Conservation (phyloP, 495 filamentous ascomycete genomes). For the Tuber indicum region DNA sequence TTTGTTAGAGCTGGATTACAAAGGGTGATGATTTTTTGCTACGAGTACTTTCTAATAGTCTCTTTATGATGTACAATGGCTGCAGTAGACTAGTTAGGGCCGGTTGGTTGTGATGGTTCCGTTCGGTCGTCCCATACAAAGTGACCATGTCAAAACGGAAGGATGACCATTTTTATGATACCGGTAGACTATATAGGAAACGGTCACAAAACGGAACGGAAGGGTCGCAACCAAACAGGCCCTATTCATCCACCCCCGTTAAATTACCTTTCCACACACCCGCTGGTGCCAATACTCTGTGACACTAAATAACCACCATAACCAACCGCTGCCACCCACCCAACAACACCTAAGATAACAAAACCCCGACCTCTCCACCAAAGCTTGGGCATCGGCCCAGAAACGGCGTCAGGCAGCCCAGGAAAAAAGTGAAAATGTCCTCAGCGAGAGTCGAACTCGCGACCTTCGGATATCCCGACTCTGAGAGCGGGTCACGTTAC, state of each 20-base stretch:
- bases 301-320: not conserved
- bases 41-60: not conserved
- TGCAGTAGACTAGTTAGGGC: not conserved
- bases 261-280: not conserved
- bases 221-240: too few species aligned
- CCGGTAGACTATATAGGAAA: too few species aligned
- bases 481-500: constrained; percentile 29
- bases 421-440: constrained; percentile 17
- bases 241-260: not conserved
- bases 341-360: not conserved
- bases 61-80: not conserved
- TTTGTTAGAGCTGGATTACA: not conserved
- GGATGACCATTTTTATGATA: too few species aligned
- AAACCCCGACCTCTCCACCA: not conserved
- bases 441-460: constrained; percentile 39
- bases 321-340: not conserved
- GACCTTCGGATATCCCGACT: constrained; percentile 37
- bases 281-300: not conserved
- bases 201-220: too few species aligned
- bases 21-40: not conserved
- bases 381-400: not conserved
- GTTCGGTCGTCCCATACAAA: too few species aligned
- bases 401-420: not conserved
- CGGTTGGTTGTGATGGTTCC: too few species aligned
- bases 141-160: too few species aligned